Evolutionary conservation across 2,329 filamentous ascomycete species (phyloP).

Genomic region (Metarhizium brunneum): DNA sequence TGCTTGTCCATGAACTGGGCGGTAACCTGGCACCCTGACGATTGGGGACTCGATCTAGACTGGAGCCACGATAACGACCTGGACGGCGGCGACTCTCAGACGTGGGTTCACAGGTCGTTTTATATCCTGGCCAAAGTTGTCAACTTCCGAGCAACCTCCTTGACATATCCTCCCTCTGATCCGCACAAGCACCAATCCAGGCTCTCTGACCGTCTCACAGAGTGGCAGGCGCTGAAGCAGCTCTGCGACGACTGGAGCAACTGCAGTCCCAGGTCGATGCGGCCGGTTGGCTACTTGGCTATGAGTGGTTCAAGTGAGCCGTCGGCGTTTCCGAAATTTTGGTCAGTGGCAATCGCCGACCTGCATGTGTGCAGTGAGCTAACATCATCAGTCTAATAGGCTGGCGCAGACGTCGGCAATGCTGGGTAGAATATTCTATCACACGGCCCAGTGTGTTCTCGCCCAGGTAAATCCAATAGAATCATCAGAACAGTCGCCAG

Average conservation of each 20-base stretch:
- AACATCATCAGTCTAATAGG: background rate
- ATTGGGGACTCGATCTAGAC: constrained; percentile 79
- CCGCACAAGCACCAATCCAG: constrained; percentile 55
- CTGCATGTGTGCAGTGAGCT: background rate
- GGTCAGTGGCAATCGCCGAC: constrained; percentile 39
- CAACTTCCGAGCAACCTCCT: constrained; percentile 69
- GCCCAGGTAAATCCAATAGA: constrained; percentile 69
- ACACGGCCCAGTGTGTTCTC: constrained; percentile 74
- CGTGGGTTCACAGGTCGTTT: constrained; percentile 79
- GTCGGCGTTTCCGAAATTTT: constrained; percentile 79
- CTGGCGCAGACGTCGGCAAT: constrained; percentile 39
- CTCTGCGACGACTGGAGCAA: constrained; percentile 78
- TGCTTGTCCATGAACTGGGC: constrained; percentile 84
- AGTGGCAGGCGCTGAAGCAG: constrained; percentile 74
- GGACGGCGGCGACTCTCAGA: constrained; percentile 36
- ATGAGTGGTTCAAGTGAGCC: constrained; percentile 56
- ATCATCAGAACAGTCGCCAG: constrained; percentile 45
- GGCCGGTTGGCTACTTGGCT: constrained; percentile 69
- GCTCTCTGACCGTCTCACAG: constrained; percentile 54
- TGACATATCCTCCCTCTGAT: constrained; percentile 49
- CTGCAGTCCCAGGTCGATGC: constrained; percentile 75
- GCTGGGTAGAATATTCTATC: constrained; percentile 78
- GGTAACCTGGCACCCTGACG: constrained; percentile 79
- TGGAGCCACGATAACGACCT: constrained; percentile 30
- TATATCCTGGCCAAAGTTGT: constrained; percentile 82